A percentile compares a stretch with the other conserved stretches of the same genome.
phyloP scores from a whole-genome alignment of 805 yeast species.

The Pichia cabralensis region DNA sequence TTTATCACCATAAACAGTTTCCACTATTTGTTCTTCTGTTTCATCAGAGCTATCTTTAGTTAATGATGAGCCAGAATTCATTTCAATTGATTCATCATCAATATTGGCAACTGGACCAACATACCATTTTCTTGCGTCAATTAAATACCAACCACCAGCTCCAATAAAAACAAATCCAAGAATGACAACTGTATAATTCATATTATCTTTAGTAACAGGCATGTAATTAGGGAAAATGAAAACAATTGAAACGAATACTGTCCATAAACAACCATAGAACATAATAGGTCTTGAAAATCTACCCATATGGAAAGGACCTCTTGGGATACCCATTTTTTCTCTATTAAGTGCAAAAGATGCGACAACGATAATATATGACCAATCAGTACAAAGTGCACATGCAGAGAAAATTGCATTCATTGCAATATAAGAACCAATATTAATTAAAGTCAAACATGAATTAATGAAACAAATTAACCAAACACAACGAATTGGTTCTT shows the following conservation, averaged over 20 bases:
- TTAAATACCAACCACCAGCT: slow-evolving; percentile 34
- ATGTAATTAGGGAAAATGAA: slow-evolving; percentile 42
- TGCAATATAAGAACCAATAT: slow-evolving; percentile 33
- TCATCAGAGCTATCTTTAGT: too few relatives aligned
- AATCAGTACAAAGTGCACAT: slow-evolving; percentile 38
- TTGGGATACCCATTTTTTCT: slow-evolving; percentile 33
- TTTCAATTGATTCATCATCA: slow-evolving; percentile 17
- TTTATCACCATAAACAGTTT: too few relatives aligned
- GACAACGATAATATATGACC: slow-evolving; percentile 40
- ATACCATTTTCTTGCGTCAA: slow-evolving; percentile 47
- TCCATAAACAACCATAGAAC: slow-evolving; percentile 33
- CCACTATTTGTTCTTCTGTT: too few relatives aligned
- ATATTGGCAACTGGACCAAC: slow-evolving; percentile 43
- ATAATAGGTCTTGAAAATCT: slow-evolving; percentile 30
- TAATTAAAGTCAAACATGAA: slow-evolving; percentile 36
- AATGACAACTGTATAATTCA: slow-evolving; percentile 48
- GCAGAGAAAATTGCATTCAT: slow-evolving; percentile 47
- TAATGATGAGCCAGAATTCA: slow-evolving; percentile 13
- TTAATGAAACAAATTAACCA: slow-evolving; percentile 32
- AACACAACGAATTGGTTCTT: slow-evolving; percentile 35
- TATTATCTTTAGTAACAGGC: slow-evolving; percentile 32
- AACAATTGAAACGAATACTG: slow-evolving; percentile 37
- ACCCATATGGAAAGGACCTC: slow-evolving; percentile 40
- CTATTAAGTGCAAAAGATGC: slow-evolving; percentile 31
- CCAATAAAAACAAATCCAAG: slow-evolving; percentile 31